Conservation (phyloP, 2,329 filamentous ascomycete genomes). For the Pseudonectria buxi region DNA sequence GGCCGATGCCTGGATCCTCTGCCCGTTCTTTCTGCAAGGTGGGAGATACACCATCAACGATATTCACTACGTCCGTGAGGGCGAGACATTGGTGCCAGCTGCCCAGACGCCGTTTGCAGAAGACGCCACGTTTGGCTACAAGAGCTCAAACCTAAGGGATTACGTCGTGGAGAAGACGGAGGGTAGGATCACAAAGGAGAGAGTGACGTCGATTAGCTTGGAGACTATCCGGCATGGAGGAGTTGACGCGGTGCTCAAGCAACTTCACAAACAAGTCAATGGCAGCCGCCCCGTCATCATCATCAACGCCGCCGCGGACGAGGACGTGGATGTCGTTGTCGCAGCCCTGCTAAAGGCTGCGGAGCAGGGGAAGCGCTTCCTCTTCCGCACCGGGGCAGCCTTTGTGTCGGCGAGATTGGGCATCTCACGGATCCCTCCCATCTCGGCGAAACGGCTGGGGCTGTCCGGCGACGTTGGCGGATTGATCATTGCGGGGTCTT, state of each 20-base stretch:
- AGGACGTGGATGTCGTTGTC: slow-evolving; percentile 50
- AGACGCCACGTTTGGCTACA: slow-evolving; percentile 52
- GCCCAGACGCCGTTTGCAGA: slow-evolving; percentile 48
- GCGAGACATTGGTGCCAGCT: slow-evolving; percentile 32
- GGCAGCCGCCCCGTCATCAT: slow-evolving; percentile 33
- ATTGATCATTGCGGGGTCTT: slow-evolving; percentile 49
- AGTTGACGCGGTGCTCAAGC: slow-evolving; percentile 32
- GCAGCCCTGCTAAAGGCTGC: slow-evolving; percentile 37
- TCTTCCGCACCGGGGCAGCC: slow-evolving; percentile 35
- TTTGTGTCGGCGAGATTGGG: slow-evolving; percentile 43
- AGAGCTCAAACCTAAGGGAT: slow-evolving; percentile 37
- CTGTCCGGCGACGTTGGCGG: slow-evolving; percentile 36
- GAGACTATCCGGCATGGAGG: slow-evolving; percentile 42
- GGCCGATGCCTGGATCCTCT: slow-evolving; percentile 47
- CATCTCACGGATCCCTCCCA: slow-evolving; percentile 43
- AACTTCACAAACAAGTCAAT: slow-evolving; percentile 30
- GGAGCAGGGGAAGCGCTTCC: slow-evolving; percentile 25
- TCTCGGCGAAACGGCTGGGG: slow-evolving; percentile 38
- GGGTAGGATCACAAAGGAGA: slow-evolving; percentile 30
- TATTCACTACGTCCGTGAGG: slow-evolving; percentile 52
- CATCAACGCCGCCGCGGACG: slow-evolving; percentile 46
- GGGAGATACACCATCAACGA: slow-evolving; percentile 51
- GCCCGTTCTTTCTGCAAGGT: slow-evolving; percentile 54
- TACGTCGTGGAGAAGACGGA: slow-evolving; percentile 49
- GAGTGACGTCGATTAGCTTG: slow-evolving; percentile 38